phyloP scores from a whole-genome alignment of 345 rosid genomes.

The Ceriops decandra region DNA sequence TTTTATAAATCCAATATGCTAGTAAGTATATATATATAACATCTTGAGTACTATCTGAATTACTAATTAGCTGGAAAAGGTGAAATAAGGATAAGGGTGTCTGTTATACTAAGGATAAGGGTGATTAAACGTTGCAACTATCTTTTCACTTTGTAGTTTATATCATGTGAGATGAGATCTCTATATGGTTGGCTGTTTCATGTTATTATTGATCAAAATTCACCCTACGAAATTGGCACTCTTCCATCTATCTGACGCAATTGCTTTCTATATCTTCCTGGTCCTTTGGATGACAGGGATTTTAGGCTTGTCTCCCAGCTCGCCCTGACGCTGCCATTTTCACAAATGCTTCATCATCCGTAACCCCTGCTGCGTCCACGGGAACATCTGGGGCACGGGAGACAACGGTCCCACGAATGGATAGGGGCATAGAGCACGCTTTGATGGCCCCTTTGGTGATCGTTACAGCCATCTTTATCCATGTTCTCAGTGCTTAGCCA shows the following conservation, averaged over 20 bases:
- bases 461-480: slow-evolving; percentile 24
- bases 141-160: too few relatives aligned
- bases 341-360: slow-evolving; percentile 31
- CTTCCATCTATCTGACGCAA: background rate
- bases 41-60: too few relatives aligned
- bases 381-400: slow-evolving; percentile 13
- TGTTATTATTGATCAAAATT: too few relatives aligned
- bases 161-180: too few relatives aligned
- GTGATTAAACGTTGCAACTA: too few relatives aligned
- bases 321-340: slow-evolving; percentile 79
- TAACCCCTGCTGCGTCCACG: slow-evolving; percentile 24
- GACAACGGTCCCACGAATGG: slow-evolving; percentile 20
- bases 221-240: too few relatives aligned
- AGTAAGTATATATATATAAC: too few relatives aligned
- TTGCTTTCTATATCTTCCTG: background rate
- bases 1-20: too few relatives aligned
- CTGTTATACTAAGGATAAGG: too few relatives aligned
- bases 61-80: too few relatives aligned
- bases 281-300: slow-evolving; percentile 40
- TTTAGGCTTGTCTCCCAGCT: slow-evolving; percentile 65
- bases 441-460: slow-evolving; percentile 18
- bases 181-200: too few relatives aligned
- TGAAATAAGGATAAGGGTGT: too few relatives aligned
- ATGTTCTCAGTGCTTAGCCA: slow-evolving; percentile 9
- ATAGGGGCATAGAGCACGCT: slow-evolving; percentile 8